A percentile compares a stretch with the other conserved stretches of the same genome.
phyloP scores from a whole-genome alignment of 2,329 filamentous ascomycete species.

The Cryphonectria naterciae region DNA sequence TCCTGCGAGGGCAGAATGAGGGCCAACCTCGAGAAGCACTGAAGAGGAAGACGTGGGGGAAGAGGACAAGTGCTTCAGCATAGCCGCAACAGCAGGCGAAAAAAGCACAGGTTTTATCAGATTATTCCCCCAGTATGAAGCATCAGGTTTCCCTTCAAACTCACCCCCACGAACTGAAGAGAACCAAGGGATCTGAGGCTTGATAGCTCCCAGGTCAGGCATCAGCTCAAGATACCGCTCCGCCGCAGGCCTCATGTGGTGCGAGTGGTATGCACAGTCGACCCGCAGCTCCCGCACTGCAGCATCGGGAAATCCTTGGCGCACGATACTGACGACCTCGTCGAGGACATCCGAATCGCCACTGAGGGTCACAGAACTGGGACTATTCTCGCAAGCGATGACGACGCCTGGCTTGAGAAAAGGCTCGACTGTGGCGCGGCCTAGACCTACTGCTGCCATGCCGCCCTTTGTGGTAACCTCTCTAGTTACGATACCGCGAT shows the following conservation, averaged over 20 bases:
- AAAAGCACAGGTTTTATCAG: conserved; percentile 35
- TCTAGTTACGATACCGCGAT: conserved; percentile 1
- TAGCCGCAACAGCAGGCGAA: conserved; percentile 9
- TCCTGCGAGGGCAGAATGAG: conserved; percentile 34
- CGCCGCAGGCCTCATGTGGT: conserved; percentile 28
- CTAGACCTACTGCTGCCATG: conserved; percentile 11
- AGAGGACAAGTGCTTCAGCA: neutral
- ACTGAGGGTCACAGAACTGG: conserved; percentile 38
- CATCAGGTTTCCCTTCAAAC: conserved; percentile 23
- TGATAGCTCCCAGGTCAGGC: neutral
- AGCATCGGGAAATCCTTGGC: conserved; percentile 30
- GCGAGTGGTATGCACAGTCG: conserved; percentile 21
- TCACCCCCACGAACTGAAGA: neutral
- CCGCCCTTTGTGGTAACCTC: neutral
- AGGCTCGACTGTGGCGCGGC: conserved; percentile 1
- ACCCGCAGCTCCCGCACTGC: conserved; percentile 36
- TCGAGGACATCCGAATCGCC: conserved; percentile 37
- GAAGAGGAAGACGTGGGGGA: neutral
- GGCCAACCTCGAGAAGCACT: conserved; percentile 26
- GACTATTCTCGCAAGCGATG: conserved; percentile 26
- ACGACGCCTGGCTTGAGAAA: conserved; percentile 4
- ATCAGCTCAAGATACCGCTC: neutral
- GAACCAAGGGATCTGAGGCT: neutral
- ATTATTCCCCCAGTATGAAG: conserved; percentile 31
- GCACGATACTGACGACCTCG: conserved; percentile 31